A percentile compares a stretch with the other conserved stretches of the same genome.
These are phyloP conservation scores for Exophiala lecanii-corni DNA, from an alignment of 2,329 filamentous ascomycete genomes.

Conservation along the genomic window DNA sequence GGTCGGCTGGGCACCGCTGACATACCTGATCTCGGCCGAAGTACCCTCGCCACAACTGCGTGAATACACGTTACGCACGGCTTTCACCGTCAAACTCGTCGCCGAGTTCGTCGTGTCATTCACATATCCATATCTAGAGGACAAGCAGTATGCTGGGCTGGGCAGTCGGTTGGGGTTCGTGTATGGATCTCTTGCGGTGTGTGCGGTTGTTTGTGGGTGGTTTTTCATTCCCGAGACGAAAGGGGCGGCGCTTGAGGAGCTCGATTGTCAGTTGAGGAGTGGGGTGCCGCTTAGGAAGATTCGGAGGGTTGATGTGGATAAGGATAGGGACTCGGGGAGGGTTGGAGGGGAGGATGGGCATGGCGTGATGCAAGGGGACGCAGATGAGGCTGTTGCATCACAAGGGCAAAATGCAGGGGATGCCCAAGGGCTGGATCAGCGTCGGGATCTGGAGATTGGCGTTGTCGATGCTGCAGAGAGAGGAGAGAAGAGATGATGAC, in stretches of 20 bases:
- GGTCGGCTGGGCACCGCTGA: neutral
- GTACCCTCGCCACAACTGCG: neutral
- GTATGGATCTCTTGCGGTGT: slow-evolving; percentile 31
- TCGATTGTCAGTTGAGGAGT: neutral
- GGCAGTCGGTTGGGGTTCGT: slow-evolving; percentile 37
- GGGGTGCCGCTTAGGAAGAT: neutral
- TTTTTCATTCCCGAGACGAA: neutral
- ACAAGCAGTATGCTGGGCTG: slow-evolving; percentile 33
- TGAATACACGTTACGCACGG: slow-evolving; percentile 28
- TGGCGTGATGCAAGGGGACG: too few relatives aligned
- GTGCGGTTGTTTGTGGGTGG: neutral
- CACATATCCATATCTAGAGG: slow-evolving; percentile 36
- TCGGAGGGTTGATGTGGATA: too few relatives aligned
- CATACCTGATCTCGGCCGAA: neutral
- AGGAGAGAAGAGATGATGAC: too few relatives aligned
- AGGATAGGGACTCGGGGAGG: too few relatives aligned
- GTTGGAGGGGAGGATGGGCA: too few relatives aligned
- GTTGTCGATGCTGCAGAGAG: too few relatives aligned
- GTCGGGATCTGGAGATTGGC: too few relatives aligned
- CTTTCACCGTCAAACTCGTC: slow-evolving; percentile 4
- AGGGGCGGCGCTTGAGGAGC: neutral
- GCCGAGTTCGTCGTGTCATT: slow-evolving; percentile 27
- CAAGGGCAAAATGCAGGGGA: too few relatives aligned
- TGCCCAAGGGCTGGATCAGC: too few relatives aligned
- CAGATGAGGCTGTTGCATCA: too few relatives aligned